Base-by-base conservation (phyloP, 768 basidiomycete genomes). In the Cystobasidium ongulense region DNA sequence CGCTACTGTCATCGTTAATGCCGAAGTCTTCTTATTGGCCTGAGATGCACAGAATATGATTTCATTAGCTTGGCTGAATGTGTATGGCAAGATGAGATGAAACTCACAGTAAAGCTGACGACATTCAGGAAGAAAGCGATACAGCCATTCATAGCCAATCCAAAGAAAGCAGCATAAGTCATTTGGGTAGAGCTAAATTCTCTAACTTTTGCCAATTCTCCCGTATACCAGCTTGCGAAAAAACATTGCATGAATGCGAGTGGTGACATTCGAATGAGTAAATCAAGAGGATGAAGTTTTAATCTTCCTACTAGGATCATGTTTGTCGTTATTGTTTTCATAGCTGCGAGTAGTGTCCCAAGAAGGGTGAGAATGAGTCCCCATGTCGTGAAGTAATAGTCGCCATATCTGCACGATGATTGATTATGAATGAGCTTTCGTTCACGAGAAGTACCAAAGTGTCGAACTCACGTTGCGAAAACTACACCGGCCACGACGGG, bases 71-170 rank as follows among this genome's bases (percentile, higher is more conserved):
- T 50, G 33, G 8, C 35, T n/a, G n/a, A 27, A 52, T 50, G 17
- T 17, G 27, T 23, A 23, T 13, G 35, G n/a, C 27, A 10, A 10
- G 18, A 67, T 25, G 10, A 23, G 46, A 10, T 23, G 25, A n/a
- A 10, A 67, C 68, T 36, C 54, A 71, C 68, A 8, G 90, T 90
- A 79, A 99, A 96, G 80, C 89, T 91, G 72, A 96, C 90, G 1
- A 97, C 87, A 78, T 98, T 99, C 64, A 99, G 83, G 17, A 87
- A 89, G 79, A 96, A 97, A 1, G 96, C 96, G 78, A 98, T 87
- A 17, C 84, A 80, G 0, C 93, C 95, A 77, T 98, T 99, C 39
- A 89, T 78, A 3, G 87, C 76, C 54, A 98, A 81, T 5, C 88
- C 86, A 0, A 84, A 73, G 0, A 85, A 82, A 73, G 84, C 86